Percentiles rank a stretch among this genome's conserved stretches.
Evolutionary conservation across 495 filamentous ascomycete genomes (phyloP).

Genomic region (Xanthoparmelia taractica): DNA sequence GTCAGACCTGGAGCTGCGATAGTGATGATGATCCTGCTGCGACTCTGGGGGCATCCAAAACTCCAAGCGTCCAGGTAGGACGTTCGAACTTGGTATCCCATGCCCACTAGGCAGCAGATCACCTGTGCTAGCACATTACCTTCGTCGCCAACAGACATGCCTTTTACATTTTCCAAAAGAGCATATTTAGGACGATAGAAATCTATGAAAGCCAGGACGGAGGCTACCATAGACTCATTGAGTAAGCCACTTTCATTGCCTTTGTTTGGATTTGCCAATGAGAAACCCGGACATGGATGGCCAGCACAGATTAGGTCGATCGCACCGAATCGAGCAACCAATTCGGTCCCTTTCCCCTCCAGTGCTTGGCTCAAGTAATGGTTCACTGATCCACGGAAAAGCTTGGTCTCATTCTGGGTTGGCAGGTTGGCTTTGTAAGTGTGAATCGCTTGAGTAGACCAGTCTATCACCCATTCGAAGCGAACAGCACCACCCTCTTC

Average conservation of each 20-base stretch:
- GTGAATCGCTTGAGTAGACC: conserved; percentile 52
- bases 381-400: conserved; percentile 62
- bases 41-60: conserved; percentile 52
- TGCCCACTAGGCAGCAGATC: conserved; percentile 57
- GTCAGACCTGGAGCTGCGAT: conserved; percentile 54
- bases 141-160: conserved; percentile 42
- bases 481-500: conserved; percentile 61
- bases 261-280: conserved; percentile 47
- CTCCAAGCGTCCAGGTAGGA: conserved; percentile 61
- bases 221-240: conserved; percentile 65
- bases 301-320: conserved; percentile 65
- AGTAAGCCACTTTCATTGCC: conserved; percentile 40
- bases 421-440: conserved; percentile 57
- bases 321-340: conserved; percentile 48
- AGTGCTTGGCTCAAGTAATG: conserved; percentile 54
- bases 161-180: conserved; percentile 63
- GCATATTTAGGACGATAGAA: conserved; percentile 65
- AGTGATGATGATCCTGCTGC: conserved; percentile 57
- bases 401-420: conserved; percentile 28
- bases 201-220: conserved; percentile 64
- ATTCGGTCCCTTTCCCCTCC: conserved; percentile 35
- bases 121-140: conserved; percentile 61
- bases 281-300: conserved; percentile 68
- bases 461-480: conserved; percentile 59
- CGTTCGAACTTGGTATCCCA: conserved; percentile 64